Base-by-base conservation (phyloP, 2,329 filamentous ascomycete species). In the Camillea tinctor region DNA sequence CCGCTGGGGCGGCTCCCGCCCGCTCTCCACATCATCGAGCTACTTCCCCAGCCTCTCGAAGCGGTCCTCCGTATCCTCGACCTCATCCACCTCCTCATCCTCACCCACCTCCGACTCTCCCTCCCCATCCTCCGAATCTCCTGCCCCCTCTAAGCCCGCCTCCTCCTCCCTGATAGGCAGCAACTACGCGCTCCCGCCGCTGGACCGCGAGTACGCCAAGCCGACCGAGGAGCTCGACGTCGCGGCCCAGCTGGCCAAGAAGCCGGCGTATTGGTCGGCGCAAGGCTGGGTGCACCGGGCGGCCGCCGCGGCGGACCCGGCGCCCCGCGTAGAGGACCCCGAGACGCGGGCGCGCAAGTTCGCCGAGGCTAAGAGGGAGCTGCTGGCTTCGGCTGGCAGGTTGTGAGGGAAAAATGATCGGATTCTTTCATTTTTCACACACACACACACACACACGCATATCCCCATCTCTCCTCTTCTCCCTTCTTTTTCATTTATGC, bases 341-440 rank as follows among this genome's bases (percentile, higher is more conserved):
- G 76, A 76, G 52, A 70, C 72, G 60, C 72, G 75, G 48, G 71
- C 72, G 17, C 71, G 70, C 60, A 76, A 79, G 52, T 74, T 84
- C 48, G 80, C 81, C 56, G 75, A 76, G 40, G 76, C 75, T 24
- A 85, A 85, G 76, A 73, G 69, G 60, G 75, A 81, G 36, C 72
- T 85, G 17, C 75, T 80, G 17, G 74, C 74, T 22, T 64, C 69
- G 17, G 68, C 63, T 44, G 65, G 68, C 8, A 66, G 66, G 17
- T 50, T 66, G 50, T 73, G 52, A 67, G 50, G 36, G 24, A 24
- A 55, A 56, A 20, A 50, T 22, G 24, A 54, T 54, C 24, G 11
- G 4, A 50, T 21, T 9, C 15, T 40, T 40, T 13, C 36, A 5
- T 13, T 13, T 13, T 17, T 40, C 17, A 3, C 17, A n/a, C n/a